Evolutionary conservation across 1,284 basidiomycete genomes (phyloP).

Genomic region (Tilletia horrida): DNA sequence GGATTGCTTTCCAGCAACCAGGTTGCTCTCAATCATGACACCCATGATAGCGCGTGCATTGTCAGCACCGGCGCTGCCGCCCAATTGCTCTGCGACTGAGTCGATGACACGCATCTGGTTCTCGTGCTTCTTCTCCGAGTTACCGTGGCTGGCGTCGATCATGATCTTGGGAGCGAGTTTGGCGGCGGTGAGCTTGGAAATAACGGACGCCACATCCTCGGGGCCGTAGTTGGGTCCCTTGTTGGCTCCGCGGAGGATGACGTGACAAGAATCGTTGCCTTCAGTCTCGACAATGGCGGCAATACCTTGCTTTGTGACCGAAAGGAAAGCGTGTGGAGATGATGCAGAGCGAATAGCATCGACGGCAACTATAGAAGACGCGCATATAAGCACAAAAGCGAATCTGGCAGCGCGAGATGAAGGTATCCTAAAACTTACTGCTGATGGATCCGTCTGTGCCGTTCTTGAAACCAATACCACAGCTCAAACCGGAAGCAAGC

Average conservation of each 20-base stretch:
- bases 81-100: constrained; percentile 58
- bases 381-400: not conserved
- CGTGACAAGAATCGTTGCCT: constrained; percentile 54
- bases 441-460: constrained; percentile 56
- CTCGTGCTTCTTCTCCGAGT: constrained; percentile 63
- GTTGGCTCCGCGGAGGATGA: constrained; percentile 54
- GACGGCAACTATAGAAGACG: constrained; percentile 62
- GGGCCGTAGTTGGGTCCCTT: constrained; percentile 50
- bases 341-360: constrained; percentile 93
- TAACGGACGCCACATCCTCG: constrained; percentile 36
- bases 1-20: constrained; percentile 63
- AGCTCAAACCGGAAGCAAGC: constrained; percentile 75
- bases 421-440: constrained; percentile 30
- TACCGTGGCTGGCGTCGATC: constrained; percentile 79
- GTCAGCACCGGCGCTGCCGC: constrained; percentile 3
- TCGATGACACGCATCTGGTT: constrained; percentile 62
- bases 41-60: constrained; percentile 71
- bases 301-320: constrained; percentile 84
- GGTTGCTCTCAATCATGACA: constrained; percentile 95
- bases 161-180: constrained; percentile 49
- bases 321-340: constrained; percentile 95
- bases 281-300: constrained; percentile 54
- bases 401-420: too few relatives aligned
- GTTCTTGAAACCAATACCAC: constrained; percentile 77
- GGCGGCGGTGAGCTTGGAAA: constrained; percentile 37